These are phyloP conservation scores for Mycocentrospora acerina DNA, from an alignment of 2,329 filamentous ascomycete genomes.

Conservation along the genomic window DNA sequence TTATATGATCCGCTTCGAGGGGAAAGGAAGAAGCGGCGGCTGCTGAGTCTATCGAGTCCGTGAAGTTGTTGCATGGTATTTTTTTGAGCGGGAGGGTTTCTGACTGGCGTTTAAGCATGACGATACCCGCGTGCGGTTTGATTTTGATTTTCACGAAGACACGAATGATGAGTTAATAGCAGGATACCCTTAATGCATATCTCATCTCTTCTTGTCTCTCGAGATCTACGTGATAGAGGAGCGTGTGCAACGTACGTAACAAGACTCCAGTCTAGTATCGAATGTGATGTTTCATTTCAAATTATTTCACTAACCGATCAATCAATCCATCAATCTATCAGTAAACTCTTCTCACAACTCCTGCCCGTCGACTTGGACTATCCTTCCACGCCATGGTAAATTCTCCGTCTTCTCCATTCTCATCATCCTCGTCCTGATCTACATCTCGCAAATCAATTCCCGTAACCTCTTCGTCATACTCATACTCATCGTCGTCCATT, in stretches of 20 bases:
- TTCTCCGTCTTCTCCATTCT: slow-evolving; percentile 25
- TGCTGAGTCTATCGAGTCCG: slow-evolving; percentile 18
- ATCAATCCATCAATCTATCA: no score
- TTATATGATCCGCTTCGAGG: slow-evolving; percentile 1
- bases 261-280: no score
- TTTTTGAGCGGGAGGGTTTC: no score
- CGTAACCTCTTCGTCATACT: slow-evolving; percentile 21
- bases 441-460: slow-evolving; percentile 36
- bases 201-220: no score
- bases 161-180: no score
- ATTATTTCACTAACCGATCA: no score
- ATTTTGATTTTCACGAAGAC: no score
- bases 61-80: slow-evolving; percentile 1
- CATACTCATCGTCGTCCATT: slow-evolving; percentile 10
- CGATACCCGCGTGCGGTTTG: not conserved
- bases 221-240: no score
- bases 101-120: no score
- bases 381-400: slow-evolving; percentile 31
- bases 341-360: not conserved
- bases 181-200: no score
- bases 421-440: slow-evolving; percentile 26
- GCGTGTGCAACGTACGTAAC: no score
- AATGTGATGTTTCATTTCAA: no score
- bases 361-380: slow-evolving; percentile 30
- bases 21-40: slow-evolving; percentile 15